Conservation (phyloP, 345 rosid species). For the Euphorbia pulcherrima region DNA sequence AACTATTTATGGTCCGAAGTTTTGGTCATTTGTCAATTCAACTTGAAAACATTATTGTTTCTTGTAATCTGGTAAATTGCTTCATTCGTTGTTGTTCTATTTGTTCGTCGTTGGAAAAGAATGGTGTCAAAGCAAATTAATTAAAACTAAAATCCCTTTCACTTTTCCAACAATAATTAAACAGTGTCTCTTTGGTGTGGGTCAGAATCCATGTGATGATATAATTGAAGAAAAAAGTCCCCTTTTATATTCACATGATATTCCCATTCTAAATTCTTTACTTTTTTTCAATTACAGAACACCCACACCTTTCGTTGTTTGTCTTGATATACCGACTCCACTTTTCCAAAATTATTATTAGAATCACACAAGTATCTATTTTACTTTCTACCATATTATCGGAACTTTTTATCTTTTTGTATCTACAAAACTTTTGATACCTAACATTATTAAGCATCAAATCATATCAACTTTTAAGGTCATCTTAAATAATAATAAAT, state of each 20-base stretch:
- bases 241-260: neutral
- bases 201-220: constrained; percentile 8
- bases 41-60: neutral
- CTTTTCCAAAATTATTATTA: neutral
- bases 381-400: too few species aligned
- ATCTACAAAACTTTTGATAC: neutral
- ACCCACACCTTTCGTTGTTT: neutral
- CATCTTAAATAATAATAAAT: too few species aligned
- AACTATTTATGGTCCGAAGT: neutral
- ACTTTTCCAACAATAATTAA: neutral
- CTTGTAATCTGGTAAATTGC: too few species aligned
- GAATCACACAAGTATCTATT: too few species aligned
- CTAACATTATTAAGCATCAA: neutral
- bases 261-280: neutral
- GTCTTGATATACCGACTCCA: neutral
- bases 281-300: neutral
- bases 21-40: neutral
- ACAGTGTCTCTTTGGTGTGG: neutral
- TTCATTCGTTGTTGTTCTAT: neutral
- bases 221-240: neutral
- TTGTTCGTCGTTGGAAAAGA: neutral
- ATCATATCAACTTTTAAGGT: too few species aligned
- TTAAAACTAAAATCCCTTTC: neutral
- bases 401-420: neutral
- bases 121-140: neutral